Evolutionary conservation across 768 basidiomycete species (phyloP).

Genomic region (Rhizopogon salebrosus): DNA sequence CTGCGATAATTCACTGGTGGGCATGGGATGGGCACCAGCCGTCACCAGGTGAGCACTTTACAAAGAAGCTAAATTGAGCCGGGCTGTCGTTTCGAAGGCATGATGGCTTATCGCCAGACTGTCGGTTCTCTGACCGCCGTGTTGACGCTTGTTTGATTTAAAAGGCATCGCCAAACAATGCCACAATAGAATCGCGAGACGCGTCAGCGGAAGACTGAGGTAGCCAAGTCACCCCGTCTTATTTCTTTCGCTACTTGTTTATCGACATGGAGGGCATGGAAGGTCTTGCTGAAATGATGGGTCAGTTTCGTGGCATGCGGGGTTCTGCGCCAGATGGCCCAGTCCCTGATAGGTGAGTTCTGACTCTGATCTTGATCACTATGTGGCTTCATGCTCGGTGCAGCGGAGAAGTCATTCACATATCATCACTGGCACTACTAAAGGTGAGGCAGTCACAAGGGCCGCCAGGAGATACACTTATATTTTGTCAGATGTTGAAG

Average conservation of each 20-base stretch:
- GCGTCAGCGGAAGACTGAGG: constrained; percentile 30
- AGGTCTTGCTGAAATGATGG: constrained; percentile 44
- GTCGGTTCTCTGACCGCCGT: constrained; percentile 2
- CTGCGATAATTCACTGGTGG: constrained; percentile 71
- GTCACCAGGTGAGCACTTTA: too few relatives aligned
- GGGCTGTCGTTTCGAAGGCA: too few relatives aligned
- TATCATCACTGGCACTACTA: constrained; percentile 92
- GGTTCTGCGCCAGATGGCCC: constrained; percentile 40
- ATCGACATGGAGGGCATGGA: constrained; percentile 38
- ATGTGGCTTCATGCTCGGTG: neutral
- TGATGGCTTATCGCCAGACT: too few relatives aligned
- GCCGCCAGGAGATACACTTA: neutral
- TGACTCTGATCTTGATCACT: constrained; percentile 3
- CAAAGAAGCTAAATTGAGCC: too few relatives aligned
- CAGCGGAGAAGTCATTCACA: constrained; percentile 93
- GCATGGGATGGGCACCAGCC: constrained; percentile 31
- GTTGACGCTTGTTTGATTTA: constrained; percentile 27
- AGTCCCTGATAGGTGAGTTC: constrained; percentile 71
- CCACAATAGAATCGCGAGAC: constrained; percentile 20
- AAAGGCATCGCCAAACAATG: constrained; percentile 20
- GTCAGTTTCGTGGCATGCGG: constrained; percentile 42
- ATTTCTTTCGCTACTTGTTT: neutral
- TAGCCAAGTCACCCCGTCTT: too few relatives aligned
- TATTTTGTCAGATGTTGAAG: constrained; percentile 83
- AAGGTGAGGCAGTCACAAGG: constrained; percentile 54